Conservation (phyloP, 306 rosid genomes). For the Sphenostylis stenocarpa region DNA sequence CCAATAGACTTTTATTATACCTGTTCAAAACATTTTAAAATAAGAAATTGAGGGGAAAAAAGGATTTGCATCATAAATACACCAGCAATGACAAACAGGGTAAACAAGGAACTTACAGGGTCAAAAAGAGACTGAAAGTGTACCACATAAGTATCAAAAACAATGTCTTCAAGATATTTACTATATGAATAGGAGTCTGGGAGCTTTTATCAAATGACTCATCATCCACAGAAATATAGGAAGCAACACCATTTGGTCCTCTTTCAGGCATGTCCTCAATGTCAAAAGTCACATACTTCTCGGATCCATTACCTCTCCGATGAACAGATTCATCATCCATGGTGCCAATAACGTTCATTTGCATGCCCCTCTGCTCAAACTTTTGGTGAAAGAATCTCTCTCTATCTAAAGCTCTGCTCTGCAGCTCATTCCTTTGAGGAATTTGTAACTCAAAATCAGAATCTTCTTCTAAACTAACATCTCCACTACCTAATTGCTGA, state of each 20-base stretch:
- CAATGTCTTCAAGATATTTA: constrained; percentile 75
- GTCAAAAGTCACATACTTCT: constrained; percentile 65
- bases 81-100: constrained; percentile 8
- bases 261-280: constrained; percentile 55
- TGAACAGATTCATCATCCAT: constrained; percentile 53
- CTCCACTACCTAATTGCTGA: constrained; percentile 36
- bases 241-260: constrained; percentile 36
- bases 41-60: neutral
- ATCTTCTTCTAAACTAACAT: constrained; percentile 51
- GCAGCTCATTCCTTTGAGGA: constrained; percentile 48
- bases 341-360: constrained; percentile 42
- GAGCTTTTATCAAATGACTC: constrained; percentile 35
- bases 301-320: constrained; percentile 48
- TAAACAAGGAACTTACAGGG: constrained; percentile 72
- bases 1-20: constrained; percentile 91
- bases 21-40: constrained; percentile 52
- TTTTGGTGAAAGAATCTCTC: constrained; percentile 38
- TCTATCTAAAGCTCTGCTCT: constrained; percentile 40
- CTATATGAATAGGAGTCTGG: constrained; percentile 44
- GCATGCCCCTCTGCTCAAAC: constrained; percentile 50
- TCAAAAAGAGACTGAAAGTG: constrained; percentile 89
- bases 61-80: neutral
- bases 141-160: constrained; percentile 87
- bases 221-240: constrained; percentile 37
- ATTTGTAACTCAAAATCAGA: constrained; percentile 62